Percentiles rank a stretch among this genome's conserved stretches.
These are phyloP conservation scores for Aegilops speltoides DNA, from an alignment of 176 grass and related monocot species.

Conservation along the genomic window DNA sequence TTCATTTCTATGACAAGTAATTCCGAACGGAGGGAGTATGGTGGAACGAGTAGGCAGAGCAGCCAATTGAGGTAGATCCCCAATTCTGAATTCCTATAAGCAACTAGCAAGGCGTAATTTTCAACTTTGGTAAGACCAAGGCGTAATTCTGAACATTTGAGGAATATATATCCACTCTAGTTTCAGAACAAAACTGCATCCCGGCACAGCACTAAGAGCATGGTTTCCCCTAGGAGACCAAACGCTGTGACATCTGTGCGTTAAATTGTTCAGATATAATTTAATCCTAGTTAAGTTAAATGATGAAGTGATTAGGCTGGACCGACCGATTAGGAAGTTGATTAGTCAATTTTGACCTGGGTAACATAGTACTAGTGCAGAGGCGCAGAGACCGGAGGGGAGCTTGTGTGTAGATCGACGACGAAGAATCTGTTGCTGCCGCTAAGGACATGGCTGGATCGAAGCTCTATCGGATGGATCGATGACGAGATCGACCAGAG, in stretches of 20 bases:
- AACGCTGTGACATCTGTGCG: no score
- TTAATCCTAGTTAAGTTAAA: no score
- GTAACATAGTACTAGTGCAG: background rate
- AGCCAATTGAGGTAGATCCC: background rate
- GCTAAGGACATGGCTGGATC: background rate
- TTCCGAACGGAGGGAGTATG: no score
- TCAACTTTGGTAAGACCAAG: background rate
- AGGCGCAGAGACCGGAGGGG: background rate
- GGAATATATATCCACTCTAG: background rate
- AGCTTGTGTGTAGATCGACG: background rate
- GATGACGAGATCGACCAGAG: background rate
- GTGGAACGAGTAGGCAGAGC: background rate
- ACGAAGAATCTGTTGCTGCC: background rate
- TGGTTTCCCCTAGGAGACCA: no score
- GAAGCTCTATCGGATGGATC: background rate
- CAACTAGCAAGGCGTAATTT: background rate
- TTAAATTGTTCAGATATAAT: background rate
- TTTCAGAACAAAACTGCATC: background rate
- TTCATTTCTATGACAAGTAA: no score
- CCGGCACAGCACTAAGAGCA: background rate
- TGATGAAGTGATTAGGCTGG: background rate
- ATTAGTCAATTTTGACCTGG: background rate
- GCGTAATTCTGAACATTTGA: background rate
- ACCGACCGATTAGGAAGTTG: no score
- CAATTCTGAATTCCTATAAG: background rate